Base-by-base conservation (phyloP, 768 basidiomycete species). In the Leccinum aurantiacum region DNA sequence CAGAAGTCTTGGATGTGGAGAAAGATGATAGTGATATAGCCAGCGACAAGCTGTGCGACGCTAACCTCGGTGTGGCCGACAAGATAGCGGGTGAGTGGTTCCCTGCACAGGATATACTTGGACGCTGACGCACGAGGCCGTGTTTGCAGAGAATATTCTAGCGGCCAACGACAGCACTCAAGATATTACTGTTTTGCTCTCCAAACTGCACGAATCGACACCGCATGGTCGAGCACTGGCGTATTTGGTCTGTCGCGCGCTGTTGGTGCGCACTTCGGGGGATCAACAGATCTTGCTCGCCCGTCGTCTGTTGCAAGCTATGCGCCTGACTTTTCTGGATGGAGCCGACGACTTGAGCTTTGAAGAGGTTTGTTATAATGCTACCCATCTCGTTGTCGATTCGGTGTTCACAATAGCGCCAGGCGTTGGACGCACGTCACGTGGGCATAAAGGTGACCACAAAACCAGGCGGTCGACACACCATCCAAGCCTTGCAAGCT, bases 401-500 rank as follows among this genome's bases (percentile, higher is more conserved):
- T 33, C 15, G 7, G 47, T 60, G 24, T 31, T 65, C 4, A 67
- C 27, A 59, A n/a, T 53, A 3, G 3, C 24, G 3, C 24, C 17
- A 88, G 86, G 77, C 78, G 25, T 71, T 81, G 52, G 72, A 80
- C 38, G 79, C 80, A 55, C 70, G 66, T 1, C 75, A 74, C 31
- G 61, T 90, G 11, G 80, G 78, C 5, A 82, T 73, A 60, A 77
- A 78, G 52, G 77, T 85, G 3, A 78, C 84, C 6, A 66, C 75
- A 10, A 93, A 90, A 69, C 86, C 89, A 2, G 84, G 75, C 54
- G 87, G 84, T 67, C 79, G 76, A 60, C 79, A 69, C 38, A 88
- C 90, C 1, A 63, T 79, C 8, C 73, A 78, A 41, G 82, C 82
- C 71, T 69, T 91, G 57, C 88, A 89, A 67, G 73, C 83, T 6